phyloP scores from a whole-genome alignment of 2,329 filamentous ascomycete genomes.

The Colletotrichum sp. region DNA sequence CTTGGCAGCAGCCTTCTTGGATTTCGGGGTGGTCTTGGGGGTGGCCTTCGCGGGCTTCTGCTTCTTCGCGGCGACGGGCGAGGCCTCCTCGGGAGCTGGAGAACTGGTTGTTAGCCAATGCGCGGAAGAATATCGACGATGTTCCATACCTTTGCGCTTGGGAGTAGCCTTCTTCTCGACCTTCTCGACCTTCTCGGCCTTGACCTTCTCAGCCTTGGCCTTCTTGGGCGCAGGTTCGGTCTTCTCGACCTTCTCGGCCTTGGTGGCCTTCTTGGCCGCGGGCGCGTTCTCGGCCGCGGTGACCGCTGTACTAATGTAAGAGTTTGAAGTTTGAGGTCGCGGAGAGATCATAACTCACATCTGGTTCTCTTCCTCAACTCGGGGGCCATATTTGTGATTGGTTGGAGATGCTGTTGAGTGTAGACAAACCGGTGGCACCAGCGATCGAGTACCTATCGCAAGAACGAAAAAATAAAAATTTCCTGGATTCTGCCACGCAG shows the following conservation, averaged over 20 bases:
- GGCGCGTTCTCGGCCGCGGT: slow-evolving; percentile 38
- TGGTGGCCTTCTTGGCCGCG: slow-evolving; percentile 23
- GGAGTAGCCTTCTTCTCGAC: slow-evolving; percentile 14
- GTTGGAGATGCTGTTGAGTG: slow-evolving; percentile 2
- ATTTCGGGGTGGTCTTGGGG: slow-evolving; percentile 53
- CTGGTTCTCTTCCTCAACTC: slow-evolving; percentile 45
- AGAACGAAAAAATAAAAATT: slow-evolving; percentile 28
- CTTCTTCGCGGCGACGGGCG: slow-evolving; percentile 49
- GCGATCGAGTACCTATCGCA: slow-evolving; percentile 5
- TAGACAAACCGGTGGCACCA: background rate
- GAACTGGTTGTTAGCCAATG: slow-evolving; percentile 25
- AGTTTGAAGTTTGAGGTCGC: background rate
- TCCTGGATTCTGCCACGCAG: slow-evolving; percentile 21
- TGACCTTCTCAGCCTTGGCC: slow-evolving; percentile 17
- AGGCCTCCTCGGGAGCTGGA: slow-evolving; percentile 49
- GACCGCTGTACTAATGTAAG: slow-evolving; percentile 22
- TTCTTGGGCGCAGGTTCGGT: slow-evolving; percentile 10
- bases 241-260: slow-evolving; percentile 17
- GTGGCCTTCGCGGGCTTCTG: slow-evolving; percentile 48
- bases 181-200: slow-evolving; percentile 34
- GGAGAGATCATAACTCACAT: slow-evolving; percentile 21
- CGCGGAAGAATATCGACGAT: background rate
- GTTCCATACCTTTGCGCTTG: slow-evolving; percentile 43
- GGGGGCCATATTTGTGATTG: slow-evolving; percentile 44
- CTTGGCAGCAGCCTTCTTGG: slow-evolving; percentile 47